Conservation (phyloP, 176 grass and related monocot genomes). For the Phoenix dactylifera region DNA sequence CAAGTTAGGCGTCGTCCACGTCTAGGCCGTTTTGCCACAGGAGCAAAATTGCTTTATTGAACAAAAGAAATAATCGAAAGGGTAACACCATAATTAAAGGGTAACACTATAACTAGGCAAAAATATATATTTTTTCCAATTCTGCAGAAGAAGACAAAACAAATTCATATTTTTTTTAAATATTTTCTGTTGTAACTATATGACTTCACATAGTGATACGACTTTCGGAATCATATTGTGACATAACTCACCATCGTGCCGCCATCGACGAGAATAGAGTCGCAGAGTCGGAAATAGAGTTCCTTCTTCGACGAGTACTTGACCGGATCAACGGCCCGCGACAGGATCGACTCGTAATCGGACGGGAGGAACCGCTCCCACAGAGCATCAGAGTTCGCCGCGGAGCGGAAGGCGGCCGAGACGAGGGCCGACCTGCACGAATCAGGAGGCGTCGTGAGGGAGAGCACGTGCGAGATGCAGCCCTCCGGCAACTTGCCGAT, state of each 20-base stretch:
- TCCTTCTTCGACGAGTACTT: background rate
- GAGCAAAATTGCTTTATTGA: no score
- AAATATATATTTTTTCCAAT: no score
- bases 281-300: constrained; percentile 5
- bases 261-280: background rate
- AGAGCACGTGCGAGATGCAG: background rate
- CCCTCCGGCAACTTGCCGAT: constrained; percentile 14
- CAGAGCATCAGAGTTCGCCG: constrained; percentile 25
- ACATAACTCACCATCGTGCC: background rate
- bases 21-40: no score
- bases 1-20: no score
- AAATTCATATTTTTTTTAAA: no score
- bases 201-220: no score
- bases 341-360: constrained; percentile 6
- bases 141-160: no score
- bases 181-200: no score
- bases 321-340: background rate
- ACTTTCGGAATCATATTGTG: no score
- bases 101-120: no score
- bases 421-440: constrained; percentile 29
- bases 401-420: constrained; percentile 26
- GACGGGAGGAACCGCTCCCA: constrained; percentile 20
- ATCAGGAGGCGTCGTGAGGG: constrained; percentile 35
- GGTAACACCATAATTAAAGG: no score
- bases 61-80: no score